These are phyloP conservation scores for Ceratobasidium sp. DNA, from an alignment of 1,284 basidiomycete species.

Conservation along the genomic window DNA sequence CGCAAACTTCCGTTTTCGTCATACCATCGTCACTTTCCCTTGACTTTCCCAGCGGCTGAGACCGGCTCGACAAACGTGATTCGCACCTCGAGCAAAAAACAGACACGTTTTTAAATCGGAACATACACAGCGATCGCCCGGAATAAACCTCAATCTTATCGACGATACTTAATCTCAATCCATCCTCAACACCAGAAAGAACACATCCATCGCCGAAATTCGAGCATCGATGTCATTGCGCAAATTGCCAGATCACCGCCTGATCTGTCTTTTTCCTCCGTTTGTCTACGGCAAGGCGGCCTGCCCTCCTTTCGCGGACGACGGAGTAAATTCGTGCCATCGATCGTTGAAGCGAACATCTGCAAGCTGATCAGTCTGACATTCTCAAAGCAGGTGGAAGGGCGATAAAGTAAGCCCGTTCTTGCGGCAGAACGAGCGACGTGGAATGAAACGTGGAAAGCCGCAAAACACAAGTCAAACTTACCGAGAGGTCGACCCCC, in stretches of 20 bases:
- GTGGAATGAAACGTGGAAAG: slow-evolving; percentile 1
- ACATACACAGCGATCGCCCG: neutral
- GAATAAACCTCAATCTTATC: slow-evolving; percentile 11
- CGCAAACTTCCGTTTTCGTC: slow-evolving; percentile 26
- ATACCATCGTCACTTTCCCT: slow-evolving; percentile 36
- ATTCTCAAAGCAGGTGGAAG: neutral
- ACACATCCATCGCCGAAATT: slow-evolving; percentile 10
- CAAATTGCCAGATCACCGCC: slow-evolving; percentile 25
- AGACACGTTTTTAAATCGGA: slow-evolving; percentile 30
- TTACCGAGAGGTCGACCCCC: slow-evolving; percentile 86
- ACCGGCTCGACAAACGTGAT: slow-evolving; percentile 8
- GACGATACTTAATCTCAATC: slow-evolving; percentile 16
- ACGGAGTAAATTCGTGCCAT: slow-evolving; percentile 89
- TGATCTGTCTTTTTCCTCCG: slow-evolving; percentile 5
- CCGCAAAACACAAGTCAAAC: too few relatives aligned
- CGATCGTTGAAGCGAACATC: slow-evolving; percentile 93
- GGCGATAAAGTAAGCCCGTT: slow-evolving; percentile 31
- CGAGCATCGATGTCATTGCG: too few relatives aligned
- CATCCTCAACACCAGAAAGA: neutral
- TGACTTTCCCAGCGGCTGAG: neutral
- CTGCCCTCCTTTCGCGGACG: slow-evolving; percentile 82
- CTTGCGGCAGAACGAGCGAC: too few relatives aligned
- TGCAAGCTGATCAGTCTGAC: slow-evolving; percentile 52
- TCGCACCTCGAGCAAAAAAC: neutral
- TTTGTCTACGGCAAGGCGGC: slow-evolving; percentile 4